Evolutionary conservation across 345 rosid species (phyloP).

Genomic region (Heritiera fomes): DNA sequence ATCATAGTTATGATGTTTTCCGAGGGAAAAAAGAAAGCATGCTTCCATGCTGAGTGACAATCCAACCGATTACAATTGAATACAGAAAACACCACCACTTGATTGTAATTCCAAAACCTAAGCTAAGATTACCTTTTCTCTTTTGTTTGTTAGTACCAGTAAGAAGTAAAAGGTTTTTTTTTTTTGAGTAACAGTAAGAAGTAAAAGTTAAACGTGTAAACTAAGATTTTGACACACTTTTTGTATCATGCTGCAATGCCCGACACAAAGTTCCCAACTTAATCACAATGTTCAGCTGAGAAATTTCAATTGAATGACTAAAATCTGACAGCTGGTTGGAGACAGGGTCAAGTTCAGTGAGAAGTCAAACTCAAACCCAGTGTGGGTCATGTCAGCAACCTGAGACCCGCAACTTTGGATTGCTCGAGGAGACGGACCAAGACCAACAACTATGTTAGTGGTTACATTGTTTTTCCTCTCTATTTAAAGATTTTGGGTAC

Average conservation of each 20-base stretch:
- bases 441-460: background rate
- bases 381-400: background rate
- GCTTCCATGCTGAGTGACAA: background rate
- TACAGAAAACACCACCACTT: background rate
- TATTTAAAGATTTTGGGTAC: background rate
- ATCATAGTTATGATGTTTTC: slow-evolving; percentile 14
- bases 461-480: background rate
- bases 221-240: background rate
- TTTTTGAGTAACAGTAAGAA: no score
- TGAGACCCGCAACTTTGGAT: background rate
- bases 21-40: background rate
- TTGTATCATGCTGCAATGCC: background rate
- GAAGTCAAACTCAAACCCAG: background rate
- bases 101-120: background rate
- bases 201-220: background rate
- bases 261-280: background rate
- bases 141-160: background rate
- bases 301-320: background rate
- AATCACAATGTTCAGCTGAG: background rate
- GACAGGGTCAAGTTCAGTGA: background rate
- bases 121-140: no score
- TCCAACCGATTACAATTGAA: background rate
- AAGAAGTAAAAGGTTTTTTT: background rate
- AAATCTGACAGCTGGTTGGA: background rate
- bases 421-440: background rate